A percentile compares a stretch with the other conserved stretches of the same genome.
Evolutionary conservation across 768 basidiomycete species (phyloP).

Genomic region (Naganishia vishniacii): DNA sequence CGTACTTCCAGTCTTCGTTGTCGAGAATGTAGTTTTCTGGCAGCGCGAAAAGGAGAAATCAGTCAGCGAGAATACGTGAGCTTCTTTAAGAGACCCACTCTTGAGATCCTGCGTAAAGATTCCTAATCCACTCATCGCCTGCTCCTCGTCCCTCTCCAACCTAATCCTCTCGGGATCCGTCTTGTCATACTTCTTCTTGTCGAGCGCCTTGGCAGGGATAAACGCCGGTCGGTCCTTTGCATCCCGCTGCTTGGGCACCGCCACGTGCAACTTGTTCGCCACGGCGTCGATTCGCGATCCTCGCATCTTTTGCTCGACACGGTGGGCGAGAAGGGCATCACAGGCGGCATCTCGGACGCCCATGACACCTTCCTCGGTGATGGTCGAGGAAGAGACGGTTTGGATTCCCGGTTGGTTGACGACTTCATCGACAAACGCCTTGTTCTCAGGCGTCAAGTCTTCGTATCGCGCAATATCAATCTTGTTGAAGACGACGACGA

Average conservation of each 20-base stretch:
- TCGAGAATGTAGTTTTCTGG: slow-evolving; percentile 84
- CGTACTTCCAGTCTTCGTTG: slow-evolving; percentile 90
- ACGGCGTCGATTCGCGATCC: slow-evolving; percentile 87
- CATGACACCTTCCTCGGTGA: slow-evolving; percentile 97
- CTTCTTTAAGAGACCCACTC: too few species aligned
- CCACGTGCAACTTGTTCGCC: slow-evolving; percentile 92
- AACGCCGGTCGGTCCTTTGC: slow-evolving; percentile 79
- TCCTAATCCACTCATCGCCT: slow-evolving; percentile 72
- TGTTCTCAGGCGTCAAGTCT: slow-evolving; percentile 70
- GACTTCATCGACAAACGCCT: slow-evolving; percentile 79
- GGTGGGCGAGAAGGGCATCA: slow-evolving; percentile 87
- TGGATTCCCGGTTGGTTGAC: slow-evolving; percentile 61
- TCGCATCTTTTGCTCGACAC: slow-evolving; percentile 89
- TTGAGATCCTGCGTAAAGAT: slow-evolving; percentile 86
- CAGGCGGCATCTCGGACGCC: slow-evolving; percentile 91
- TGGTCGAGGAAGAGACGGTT: slow-evolving; percentile 80
- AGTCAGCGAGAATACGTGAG: slow-evolving; percentile 12
- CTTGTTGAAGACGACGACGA: slow-evolving; percentile 94
- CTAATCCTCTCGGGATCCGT: slow-evolving; percentile 69
- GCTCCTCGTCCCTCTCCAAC: slow-evolving; percentile 75
- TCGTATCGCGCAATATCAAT: slow-evolving; percentile 85
- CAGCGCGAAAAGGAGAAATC: slow-evolving; percentile 16
- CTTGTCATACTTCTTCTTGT: slow-evolving; percentile 76
- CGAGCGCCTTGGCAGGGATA: slow-evolving; percentile 78
- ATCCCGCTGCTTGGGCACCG: slow-evolving; percentile 81